Evolutionary conservation across 495 filamentous ascomycete species (phyloP).

Genomic region (Hyphodiscus hymeniophilus): DNA sequence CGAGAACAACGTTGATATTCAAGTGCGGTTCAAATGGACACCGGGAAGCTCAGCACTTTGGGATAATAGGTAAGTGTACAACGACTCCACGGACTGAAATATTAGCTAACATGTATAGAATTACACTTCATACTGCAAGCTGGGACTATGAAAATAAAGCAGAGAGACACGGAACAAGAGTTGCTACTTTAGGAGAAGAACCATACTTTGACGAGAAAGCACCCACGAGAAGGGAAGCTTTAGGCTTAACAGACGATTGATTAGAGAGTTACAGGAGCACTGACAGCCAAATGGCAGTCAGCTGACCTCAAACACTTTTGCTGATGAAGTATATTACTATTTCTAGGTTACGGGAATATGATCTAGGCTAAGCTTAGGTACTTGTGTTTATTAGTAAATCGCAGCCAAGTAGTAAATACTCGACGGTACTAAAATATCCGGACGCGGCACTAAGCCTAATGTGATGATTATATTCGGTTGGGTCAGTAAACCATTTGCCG

Average conservation of each 20-base stretch:
- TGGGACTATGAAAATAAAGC: not conserved
- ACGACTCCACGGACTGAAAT: not conserved
- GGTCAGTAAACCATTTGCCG: too few species aligned
- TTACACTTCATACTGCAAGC: not conserved
- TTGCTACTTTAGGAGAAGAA: constrained; percentile 3
- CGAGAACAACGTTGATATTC: constrained; percentile 52
- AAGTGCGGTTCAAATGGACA: constrained; percentile 57
- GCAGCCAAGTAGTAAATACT: too few species aligned
- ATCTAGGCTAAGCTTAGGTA: too few species aligned
- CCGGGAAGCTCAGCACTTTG: constrained; percentile 62
- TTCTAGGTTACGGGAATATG: too few species aligned
- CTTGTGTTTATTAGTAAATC: too few species aligned
- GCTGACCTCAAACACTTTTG: too few species aligned
- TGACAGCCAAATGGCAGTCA: too few species aligned
- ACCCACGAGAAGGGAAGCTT: constrained; percentile 4
- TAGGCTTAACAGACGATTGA: constrained; percentile 1
- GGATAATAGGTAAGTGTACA: constrained; percentile 50
- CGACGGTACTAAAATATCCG: too few species aligned
- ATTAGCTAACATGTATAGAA: not conserved
- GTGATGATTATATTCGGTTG: too few species aligned
- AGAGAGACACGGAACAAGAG: constrained; percentile 1
- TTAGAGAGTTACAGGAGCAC: too few species aligned
- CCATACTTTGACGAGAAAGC: constrained; percentile 8
- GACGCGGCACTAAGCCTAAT: too few species aligned
- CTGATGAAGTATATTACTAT: too few species aligned